Conservation (phyloP, 805 yeast species). For the Candida nemodendra region DNA sequence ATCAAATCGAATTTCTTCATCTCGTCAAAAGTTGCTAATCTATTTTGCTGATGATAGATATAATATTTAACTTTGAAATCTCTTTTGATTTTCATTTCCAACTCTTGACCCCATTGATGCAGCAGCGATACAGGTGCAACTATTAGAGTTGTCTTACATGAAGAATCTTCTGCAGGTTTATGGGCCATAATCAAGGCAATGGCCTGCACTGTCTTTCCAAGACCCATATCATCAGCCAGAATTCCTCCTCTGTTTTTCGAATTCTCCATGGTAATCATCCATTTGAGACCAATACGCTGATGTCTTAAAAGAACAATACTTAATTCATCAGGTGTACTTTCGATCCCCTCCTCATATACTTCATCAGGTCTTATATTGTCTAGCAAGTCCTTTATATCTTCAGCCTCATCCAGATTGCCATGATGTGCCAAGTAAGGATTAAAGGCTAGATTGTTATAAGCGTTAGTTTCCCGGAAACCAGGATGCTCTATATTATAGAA, state of each 20-base stretch:
- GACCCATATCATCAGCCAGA: slow-evolving; percentile 81
- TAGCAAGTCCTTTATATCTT: slow-evolving; percentile 37
- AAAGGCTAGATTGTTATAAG: slow-evolving; percentile 9
- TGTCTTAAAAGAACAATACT: slow-evolving; percentile 47
- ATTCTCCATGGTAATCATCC: slow-evolving; percentile 73
- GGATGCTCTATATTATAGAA: background rate
- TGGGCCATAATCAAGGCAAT: slow-evolving; percentile 56
- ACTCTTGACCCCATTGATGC: slow-evolving; percentile 82
- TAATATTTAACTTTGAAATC: slow-evolving; percentile 45
- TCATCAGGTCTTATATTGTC: slow-evolving; percentile 54
- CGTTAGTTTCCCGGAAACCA: no score
- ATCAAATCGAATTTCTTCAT: slow-evolving; percentile 66
- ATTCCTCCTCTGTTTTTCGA: slow-evolving; percentile 63
- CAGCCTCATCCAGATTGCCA: slow-evolving; percentile 17
- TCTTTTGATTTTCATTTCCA: slow-evolving; percentile 58
- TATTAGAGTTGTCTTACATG: slow-evolving; percentile 59
- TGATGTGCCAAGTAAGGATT: slow-evolving; percentile 11
- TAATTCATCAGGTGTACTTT: slow-evolving; percentile 68
- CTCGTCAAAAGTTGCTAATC: slow-evolving; percentile 42
- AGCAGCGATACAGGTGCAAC: slow-evolving; percentile 91
- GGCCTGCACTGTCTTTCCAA: slow-evolving; percentile 75
- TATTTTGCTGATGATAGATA: slow-evolving; percentile 56
- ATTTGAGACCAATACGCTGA: slow-evolving; percentile 79
- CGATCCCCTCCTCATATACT: slow-evolving; percentile 45
- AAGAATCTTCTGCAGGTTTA: slow-evolving; percentile 27